A percentile compares a stretch with the other conserved stretches of the same genome.
Conservation (phyloP, 179 eudicot genomes). For the Drosera spatulata region DNA sequence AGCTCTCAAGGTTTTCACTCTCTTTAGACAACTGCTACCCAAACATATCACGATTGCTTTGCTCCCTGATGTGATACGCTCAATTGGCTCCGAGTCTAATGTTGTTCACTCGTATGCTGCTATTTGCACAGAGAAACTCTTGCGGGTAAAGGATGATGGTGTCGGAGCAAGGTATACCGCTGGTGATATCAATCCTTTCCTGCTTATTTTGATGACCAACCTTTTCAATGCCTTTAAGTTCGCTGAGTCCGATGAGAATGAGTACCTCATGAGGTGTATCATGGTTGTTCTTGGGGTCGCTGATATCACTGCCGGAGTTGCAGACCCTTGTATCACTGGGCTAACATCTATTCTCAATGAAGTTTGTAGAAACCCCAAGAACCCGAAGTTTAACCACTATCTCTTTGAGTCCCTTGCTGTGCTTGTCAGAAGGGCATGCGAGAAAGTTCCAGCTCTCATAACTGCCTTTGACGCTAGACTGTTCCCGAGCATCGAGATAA, state of each 20-base stretch:
- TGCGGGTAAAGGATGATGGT: conserved; percentile 81
- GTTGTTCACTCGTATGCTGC: conserved; percentile 97
- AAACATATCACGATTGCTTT: conserved; percentile 60
- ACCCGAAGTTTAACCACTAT: conserved; percentile 76
- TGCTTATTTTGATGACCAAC: conserved; percentile 55
- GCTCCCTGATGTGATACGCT: conserved; percentile 73
- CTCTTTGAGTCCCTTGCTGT: conserved; percentile 83
- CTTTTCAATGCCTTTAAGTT: conserved; percentile 71
- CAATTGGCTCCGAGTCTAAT: conserved; percentile 65
- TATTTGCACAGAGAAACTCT: conserved; percentile 73
- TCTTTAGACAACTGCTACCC: conserved; percentile 70
- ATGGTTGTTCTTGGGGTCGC: conserved; percentile 96
- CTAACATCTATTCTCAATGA: conserved; percentile 56
- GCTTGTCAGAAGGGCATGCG: conserved; percentile 72
- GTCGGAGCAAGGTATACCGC: conserved; percentile 58
- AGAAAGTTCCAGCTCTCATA: conserved; percentile 61
- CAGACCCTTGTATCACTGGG: conserved; percentile 61
- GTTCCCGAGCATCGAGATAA: conserved; percentile 60
- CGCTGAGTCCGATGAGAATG: conserved; percentile 94
- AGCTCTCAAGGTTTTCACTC: conserved; percentile 79
- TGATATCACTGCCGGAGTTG: conserved; percentile 61
- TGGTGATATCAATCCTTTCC: conserved; percentile 52
- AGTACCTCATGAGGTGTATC: conserved; percentile 87
- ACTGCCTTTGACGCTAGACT: conserved; percentile 67
- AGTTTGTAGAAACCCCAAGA: conserved; percentile 88